Conservation (phyloP, 2,329 filamentous ascomycete species). For the Aspergillus terreus region DNA sequence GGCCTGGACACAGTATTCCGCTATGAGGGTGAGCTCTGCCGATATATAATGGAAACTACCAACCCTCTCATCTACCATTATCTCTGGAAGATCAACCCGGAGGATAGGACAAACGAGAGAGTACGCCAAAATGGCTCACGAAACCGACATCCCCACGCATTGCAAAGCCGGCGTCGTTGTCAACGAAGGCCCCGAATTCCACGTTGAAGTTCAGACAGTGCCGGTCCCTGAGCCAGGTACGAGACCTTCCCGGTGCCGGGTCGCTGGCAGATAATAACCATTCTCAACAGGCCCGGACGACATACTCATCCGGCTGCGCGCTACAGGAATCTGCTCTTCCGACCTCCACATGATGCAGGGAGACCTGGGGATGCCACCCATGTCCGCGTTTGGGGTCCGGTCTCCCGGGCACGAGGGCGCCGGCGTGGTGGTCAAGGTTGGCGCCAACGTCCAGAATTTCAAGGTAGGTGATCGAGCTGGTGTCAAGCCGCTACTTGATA, state of each 20-base stretch:
- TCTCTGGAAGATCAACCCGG: too few relatives aligned
- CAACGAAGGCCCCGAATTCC: conserved; percentile 49
- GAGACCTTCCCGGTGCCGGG: neutral
- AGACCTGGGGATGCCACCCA: conserved; percentile 49
- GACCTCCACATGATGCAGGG: conserved; percentile 58
- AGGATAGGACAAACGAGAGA: neutral
- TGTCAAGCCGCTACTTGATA: conserved; percentile 50
- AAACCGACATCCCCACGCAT: conserved; percentile 40
- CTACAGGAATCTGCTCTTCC: conserved; percentile 56
- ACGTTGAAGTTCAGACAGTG: conserved; percentile 46
- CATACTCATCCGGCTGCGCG: conserved; percentile 55
- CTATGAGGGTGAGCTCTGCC: too few relatives aligned
- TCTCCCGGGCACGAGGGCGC: conserved; percentile 56
- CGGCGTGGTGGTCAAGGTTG: conserved; percentile 56
- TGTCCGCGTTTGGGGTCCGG: conserved; percentile 42
- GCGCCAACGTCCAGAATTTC: conserved; percentile 50
- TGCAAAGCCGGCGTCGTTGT: conserved; percentile 51
- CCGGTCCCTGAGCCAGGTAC: conserved; percentile 48
- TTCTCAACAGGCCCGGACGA: conserved; percentile 47
- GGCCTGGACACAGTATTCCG: too few relatives aligned
- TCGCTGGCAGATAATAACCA: neutral
- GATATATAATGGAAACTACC: too few relatives aligned
- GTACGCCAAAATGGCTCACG: neutral
- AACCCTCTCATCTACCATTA: too few relatives aligned
- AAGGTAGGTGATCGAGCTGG: conserved; percentile 54